phyloP scores from a whole-genome alignment of 345 rosid genomes.

The Eucalyptus cloeziana region DNA sequence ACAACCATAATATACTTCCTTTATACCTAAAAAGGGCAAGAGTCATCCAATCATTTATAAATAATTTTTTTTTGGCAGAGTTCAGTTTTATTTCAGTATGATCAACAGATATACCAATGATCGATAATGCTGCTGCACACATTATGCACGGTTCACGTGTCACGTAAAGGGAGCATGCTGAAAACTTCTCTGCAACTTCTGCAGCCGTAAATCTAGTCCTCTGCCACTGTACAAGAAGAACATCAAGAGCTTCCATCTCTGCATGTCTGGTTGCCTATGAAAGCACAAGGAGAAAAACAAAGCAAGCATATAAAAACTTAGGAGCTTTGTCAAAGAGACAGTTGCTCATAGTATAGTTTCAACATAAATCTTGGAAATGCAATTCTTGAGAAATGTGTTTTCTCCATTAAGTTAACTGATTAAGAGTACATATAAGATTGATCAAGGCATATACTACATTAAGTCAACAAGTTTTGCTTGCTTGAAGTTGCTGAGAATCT shows the following conservation, averaged over 20 bases:
- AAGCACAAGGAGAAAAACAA: background rate
- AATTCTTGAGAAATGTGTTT: background rate
- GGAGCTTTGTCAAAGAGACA: background rate
- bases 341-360: background rate
- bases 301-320: background rate
- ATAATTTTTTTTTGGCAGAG: background rate
- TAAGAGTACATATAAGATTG: background rate
- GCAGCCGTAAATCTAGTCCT: background rate
- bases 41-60: background rate
- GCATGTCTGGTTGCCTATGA: background rate
- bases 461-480: too few species aligned
- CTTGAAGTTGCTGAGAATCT: too few species aligned
- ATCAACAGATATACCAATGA: background rate
- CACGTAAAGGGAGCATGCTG: background rate
- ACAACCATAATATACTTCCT: background rate
- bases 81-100: background rate
- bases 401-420: background rate
- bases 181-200: background rate
- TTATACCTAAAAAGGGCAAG: background rate
- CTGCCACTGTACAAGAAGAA: background rate
- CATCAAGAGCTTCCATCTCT: background rate
- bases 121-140: background rate
- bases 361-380: background rate
- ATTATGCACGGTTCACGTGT: background rate
- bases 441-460: background rate